Conservation (phyloP, 441 rosid genomes). For the Capsella rubella region DNA sequence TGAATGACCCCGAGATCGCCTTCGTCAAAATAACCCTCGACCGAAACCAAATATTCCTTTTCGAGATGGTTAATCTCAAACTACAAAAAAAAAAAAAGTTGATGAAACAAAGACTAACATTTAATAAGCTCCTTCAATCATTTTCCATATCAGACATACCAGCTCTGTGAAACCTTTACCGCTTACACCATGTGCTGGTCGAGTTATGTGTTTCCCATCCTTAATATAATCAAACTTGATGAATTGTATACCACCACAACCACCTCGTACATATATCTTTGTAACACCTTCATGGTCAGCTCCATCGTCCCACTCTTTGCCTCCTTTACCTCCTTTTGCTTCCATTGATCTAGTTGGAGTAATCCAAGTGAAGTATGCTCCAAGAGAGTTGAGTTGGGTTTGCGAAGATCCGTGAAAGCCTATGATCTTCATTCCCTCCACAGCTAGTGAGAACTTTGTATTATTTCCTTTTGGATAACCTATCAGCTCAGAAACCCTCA, state of each 20-base stretch:
- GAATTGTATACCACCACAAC: background rate
- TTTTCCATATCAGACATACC: background rate
- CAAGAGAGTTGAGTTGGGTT: background rate
- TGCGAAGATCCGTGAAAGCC: constrained; percentile 5
- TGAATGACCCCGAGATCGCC: background rate
- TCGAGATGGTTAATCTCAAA: constrained; percentile 30
- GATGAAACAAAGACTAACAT: background rate
- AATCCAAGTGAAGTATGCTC: constrained; percentile 20
- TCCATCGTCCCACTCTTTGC: constrained; percentile 28
- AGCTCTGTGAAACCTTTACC: background rate
- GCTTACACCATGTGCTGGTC: background rate
- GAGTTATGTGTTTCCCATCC: background rate
- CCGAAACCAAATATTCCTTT: constrained; percentile 21
- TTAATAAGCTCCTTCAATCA: background rate
- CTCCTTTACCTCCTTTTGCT: constrained; percentile 28
- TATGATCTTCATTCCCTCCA: background rate
- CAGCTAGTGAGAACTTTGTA: background rate
- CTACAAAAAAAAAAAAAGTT: background rate
- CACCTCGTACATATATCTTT: constrained; percentile 3
- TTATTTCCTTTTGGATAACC: background rate
- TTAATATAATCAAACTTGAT: constrained; percentile 14
- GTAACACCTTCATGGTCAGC: background rate
- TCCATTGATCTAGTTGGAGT: background rate
- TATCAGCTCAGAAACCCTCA: constrained; percentile 1
- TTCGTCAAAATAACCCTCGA: constrained; percentile 25